phyloP scores from a whole-genome alignment of 768 basidiomycete genomes.

The Porphyrellus cyaneotinctus region DNA sequence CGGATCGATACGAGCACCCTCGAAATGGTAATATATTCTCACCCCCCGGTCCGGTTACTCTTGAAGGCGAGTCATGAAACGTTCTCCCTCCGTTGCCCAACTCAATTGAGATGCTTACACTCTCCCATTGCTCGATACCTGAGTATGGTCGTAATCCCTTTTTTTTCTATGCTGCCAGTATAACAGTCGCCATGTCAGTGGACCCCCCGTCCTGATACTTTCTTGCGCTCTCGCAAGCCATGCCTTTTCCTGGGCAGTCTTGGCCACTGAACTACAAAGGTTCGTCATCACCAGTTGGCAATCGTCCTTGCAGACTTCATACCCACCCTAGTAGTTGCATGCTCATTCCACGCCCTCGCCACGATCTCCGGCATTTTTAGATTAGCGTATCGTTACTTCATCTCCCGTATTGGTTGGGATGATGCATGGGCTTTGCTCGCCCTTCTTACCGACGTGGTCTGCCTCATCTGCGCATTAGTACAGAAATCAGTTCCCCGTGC shows the following conservation, averaged over 20 bases:
- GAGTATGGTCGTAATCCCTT: background rate
- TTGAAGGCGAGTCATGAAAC: too few relatives aligned
- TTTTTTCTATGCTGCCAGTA: too few relatives aligned
- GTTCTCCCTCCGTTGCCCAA: too few relatives aligned
- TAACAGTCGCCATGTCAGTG: too few relatives aligned
- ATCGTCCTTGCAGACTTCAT: background rate
- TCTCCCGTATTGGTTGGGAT: conserved; percentile 17
- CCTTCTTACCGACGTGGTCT: conserved; percentile 10
- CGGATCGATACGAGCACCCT: conserved; percentile 27
- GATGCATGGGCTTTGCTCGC: conserved; percentile 15
- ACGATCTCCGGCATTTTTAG: conserved; percentile 15
- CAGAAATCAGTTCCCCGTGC: conserved; percentile 5
- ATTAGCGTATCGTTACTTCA: conserved; percentile 7
- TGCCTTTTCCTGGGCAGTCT: conserved; percentile 16
- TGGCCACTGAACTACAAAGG: conserved; percentile 15
- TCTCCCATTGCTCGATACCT: background rate
- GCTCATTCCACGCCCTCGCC: conserved; percentile 9
- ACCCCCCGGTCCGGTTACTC: background rate
- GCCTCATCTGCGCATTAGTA: conserved; percentile 5
- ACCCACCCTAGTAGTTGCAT: conserved; percentile 1
- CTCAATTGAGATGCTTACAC: too few relatives aligned
- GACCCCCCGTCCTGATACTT: background rate
- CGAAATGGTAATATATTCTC: background rate
- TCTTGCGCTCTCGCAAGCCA: background rate
- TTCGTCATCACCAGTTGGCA: background rate